These are phyloP conservation scores for Naganishia kalamii DNA, from an alignment of 768 basidiomycete genomes.

Conservation along the genomic window DNA sequence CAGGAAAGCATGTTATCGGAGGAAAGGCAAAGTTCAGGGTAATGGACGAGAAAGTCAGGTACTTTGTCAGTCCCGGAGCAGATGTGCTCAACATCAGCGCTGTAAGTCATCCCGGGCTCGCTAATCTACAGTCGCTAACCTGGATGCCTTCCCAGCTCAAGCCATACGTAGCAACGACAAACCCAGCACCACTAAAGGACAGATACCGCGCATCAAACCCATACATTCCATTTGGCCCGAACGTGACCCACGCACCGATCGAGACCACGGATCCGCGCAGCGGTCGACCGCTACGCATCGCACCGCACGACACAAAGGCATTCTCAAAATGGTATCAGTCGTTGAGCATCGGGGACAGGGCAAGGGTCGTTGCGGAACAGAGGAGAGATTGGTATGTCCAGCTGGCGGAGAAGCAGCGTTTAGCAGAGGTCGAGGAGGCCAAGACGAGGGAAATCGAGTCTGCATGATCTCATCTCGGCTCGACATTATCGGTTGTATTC, in stretches of 20 bases:
- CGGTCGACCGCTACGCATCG: constrained; percentile 18
- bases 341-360: constrained; percentile 27
- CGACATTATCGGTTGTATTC: not conserved
- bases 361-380: constrained; percentile 33
- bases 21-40: constrained; percentile 72
- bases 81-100: constrained; percentile 33
- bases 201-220: constrained; percentile 25
- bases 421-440: constrained; percentile 5
- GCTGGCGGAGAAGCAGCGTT: constrained; percentile 1
- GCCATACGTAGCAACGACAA: constrained; percentile 32
- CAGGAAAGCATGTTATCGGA: constrained; percentile 71
- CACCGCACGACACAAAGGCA: constrained; percentile 18
- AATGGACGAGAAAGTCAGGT: constrained; percentile 72
- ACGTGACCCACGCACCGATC: constrained; percentile 18
- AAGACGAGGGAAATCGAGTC: constrained; percentile 13
- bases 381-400: constrained; percentile 40
- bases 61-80: constrained; percentile 66
- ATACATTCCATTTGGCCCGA: constrained; percentile 20
- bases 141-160: constrained; percentile 24
- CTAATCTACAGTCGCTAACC: not conserved
- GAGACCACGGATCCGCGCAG: constrained; percentile 18
- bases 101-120: constrained; percentile 25
- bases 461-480: not conserved
- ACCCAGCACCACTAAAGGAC: not conserved
- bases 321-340: constrained; percentile 33